These are phyloP conservation scores for Arabidopsis thaliana DNA, from an alignment of 345 rosid species.

Conservation along the genomic window TAIR10.1 NC_003076.8:5161501-5162000, in stretches of 20 bases:
- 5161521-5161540: constrained; percentile 93
- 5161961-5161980: constrained; percentile 3
- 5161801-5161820: constrained; percentile 26
- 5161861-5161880: constrained; percentile 7
- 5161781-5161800: constrained; percentile 37
- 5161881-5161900: background rate
- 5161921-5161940: constrained; percentile 14
- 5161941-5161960: background rate
- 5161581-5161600: constrained; percentile 32
- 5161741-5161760: background rate
- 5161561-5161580: constrained; percentile 97
- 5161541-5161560: constrained; percentile 99
- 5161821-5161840: constrained; percentile 19
- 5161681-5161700: background rate
- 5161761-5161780: constrained; percentile 5
- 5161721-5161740: background rate
- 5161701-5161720: background rate
- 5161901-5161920: background rate
- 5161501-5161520: constrained; percentile 63
- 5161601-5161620: background rate
- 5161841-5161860: background rate
- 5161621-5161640: constrained; percentile 23
- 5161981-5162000: constrained; percentile 22
- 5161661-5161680: constrained; percentile 2
- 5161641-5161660: constrained; percentile 13